Percentiles rank a stretch among this genome's conserved stretches.
phyloP scores from a whole-genome alignment of 2,329 filamentous ascomycete genomes.

The Cercospora nicotianae region DNA sequence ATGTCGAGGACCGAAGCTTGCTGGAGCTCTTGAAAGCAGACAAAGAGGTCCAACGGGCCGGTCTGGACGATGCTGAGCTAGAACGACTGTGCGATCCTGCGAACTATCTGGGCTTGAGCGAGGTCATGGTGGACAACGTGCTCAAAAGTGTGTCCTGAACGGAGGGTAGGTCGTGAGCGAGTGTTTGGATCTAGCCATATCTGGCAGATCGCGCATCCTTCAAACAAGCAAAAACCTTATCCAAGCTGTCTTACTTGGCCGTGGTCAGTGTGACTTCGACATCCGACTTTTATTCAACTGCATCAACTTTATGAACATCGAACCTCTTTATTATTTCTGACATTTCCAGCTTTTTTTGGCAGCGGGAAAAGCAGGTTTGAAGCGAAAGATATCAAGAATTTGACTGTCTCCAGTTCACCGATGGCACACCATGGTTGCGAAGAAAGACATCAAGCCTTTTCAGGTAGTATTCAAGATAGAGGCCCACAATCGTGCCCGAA shows the following conservation, averaged over 20 bases:
- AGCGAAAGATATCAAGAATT: not conserved
- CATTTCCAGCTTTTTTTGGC: not conserved
- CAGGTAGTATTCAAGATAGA: slow-evolving; percentile 14
- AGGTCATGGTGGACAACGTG: slow-evolving; percentile 34
- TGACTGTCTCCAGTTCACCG: not conserved
- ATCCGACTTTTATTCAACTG: not conserved
- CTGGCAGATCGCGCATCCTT: not conserved
- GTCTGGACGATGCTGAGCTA: slow-evolving; percentile 27
- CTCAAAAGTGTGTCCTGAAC: slow-evolving; percentile 9
- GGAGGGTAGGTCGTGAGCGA: not conserved
- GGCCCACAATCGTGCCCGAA: not conserved
- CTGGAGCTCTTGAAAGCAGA: slow-evolving; percentile 30
- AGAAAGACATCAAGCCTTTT: slow-evolving; percentile 4
- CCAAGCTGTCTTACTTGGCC: not conserved
- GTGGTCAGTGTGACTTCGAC: not conserved
- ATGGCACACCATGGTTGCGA: not conserved
- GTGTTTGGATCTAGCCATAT: not conserved
- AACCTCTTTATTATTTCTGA: not conserved
- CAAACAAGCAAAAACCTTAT: slow-evolving; percentile 1
- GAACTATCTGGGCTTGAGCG: slow-evolving; percentile 34
- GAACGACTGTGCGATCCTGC: slow-evolving; percentile 31
- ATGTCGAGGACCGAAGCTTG: slow-evolving; percentile 24
- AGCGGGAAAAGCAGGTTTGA: not conserved
- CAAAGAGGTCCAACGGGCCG: slow-evolving; percentile 29
- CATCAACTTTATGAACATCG: not conserved